Percentiles rank a stretch among this genome's conserved stretches.
Conservation (phyloP, 192 early-diverging fungal species). For the Allomyces macrogynus region DNA sequence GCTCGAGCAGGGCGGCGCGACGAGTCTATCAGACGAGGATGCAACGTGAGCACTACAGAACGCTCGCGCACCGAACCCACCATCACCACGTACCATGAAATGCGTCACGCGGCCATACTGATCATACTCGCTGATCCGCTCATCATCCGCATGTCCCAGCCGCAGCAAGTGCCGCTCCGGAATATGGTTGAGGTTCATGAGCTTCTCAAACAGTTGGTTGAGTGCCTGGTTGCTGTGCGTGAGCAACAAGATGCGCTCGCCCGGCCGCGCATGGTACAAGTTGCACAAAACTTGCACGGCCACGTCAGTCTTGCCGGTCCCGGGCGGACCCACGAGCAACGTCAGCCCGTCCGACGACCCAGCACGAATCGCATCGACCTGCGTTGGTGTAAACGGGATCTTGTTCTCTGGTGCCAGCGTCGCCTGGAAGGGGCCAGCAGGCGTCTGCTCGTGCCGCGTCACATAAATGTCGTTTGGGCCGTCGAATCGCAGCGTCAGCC, state of each 20-base stretch:
- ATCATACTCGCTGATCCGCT: slow-evolving; percentile 57
- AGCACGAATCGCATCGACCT: slow-evolving; percentile 72
- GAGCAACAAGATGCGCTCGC: slow-evolving; percentile 75
- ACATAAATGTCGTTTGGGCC: too few relatives aligned
- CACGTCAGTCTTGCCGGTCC: slow-evolving; percentile 95
- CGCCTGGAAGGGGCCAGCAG: too few relatives aligned
- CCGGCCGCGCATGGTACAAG: slow-evolving; percentile 75
- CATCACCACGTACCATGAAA: slow-evolving; percentile 27
- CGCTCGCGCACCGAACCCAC: too few relatives aligned
- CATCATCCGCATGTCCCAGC: slow-evolving; percentile 86
- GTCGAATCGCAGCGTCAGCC: too few relatives aligned
- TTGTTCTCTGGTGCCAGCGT: slow-evolving; percentile 23
- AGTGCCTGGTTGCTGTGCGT: slow-evolving; percentile 98
- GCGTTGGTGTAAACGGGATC: slow-evolving; percentile 65
- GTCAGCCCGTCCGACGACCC: slow-evolving; percentile 72
- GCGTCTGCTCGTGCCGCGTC: too few relatives aligned
- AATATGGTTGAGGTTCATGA: slow-evolving; percentile 62
- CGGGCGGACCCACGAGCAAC: slow-evolving; percentile 90
- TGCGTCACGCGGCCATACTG: slow-evolving; percentile 88
- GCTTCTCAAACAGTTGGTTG: slow-evolving; percentile 95
- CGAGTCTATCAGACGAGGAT: slow-evolving; percentile 26
- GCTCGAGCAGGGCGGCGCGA: slow-evolving; percentile 43
- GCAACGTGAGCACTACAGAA: neutral
- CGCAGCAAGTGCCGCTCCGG: slow-evolving; percentile 83
- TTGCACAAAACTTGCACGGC: slow-evolving; percentile 93